Conservation (phyloP, 176 grass and related monocot genomes). For the Carex scoparia region DNA sequence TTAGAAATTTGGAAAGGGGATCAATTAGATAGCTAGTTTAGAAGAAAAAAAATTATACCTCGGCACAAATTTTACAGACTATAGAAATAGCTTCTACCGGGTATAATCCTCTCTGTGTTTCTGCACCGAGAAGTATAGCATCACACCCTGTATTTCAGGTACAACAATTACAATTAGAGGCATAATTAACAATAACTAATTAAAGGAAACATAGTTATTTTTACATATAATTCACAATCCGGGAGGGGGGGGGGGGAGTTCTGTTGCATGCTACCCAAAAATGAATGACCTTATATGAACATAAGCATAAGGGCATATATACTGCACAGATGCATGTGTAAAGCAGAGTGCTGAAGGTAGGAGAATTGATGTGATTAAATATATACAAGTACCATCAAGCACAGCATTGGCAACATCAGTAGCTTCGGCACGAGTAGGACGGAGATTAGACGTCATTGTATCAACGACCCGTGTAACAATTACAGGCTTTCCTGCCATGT, state of each 20-base stretch:
- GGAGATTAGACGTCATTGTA: constrained; percentile 93
- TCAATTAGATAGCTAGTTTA: not conserved
- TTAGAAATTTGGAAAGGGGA: not conserved
- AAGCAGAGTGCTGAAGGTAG: not conserved
- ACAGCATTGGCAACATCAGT: constrained; percentile 97
- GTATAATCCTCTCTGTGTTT: constrained; percentile 82
- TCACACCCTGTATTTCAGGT: constrained; percentile 55
- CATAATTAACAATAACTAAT: not conserved
- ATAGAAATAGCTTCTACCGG: constrained; percentile 84
- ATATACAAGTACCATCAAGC: constrained; percentile 55
- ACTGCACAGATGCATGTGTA: not conserved
- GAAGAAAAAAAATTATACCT: constrained; percentile 31
- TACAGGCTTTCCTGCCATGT: constrained; percentile 90
- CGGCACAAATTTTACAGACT: constrained; percentile 87
- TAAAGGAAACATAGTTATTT: not conserved
- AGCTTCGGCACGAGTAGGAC: constrained; percentile 87
- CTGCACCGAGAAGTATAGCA: constrained; percentile 91
- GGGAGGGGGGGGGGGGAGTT: no score
- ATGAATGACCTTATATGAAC: not conserved
- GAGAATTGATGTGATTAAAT: not conserved
- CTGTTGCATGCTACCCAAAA: not conserved
- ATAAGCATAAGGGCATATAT: not conserved
- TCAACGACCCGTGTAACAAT: constrained; percentile 91
- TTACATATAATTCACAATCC: not conserved
- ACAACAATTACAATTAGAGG: constrained; percentile 7